Base-by-base conservation (phyloP, 768 basidiomycete genomes). In the Mycena pura region DNA sequence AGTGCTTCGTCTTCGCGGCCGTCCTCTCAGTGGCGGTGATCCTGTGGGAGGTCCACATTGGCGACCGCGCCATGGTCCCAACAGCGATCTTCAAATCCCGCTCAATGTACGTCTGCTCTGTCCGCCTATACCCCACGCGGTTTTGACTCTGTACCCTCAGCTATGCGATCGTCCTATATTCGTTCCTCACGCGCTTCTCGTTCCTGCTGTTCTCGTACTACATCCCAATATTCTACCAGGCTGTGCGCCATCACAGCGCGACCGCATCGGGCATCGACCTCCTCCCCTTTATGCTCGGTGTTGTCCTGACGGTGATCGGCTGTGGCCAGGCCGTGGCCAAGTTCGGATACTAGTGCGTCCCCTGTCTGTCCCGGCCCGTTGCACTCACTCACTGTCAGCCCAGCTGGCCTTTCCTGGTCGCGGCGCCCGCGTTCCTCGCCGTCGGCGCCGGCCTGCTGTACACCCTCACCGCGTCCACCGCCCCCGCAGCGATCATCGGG, bases 191-290 rank as follows among this genome's bases (percentile, higher is more conserved):
- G n/a, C 62, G 47, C 7, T 53, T 64, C 48, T 39, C 45, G 3
- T 21, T 67, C 25, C 49, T 65, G 25, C 24, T 55, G 10, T 66
- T 29, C 51, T 63, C 61, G n/a, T 66, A 51, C 48, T 64, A 68
- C 44, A 54, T 68, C 15, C 67, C 67, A 11, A 47, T 66, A n/a
- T 64, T 49, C 49, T 68, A 62, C 41, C 67, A 68, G 36, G 63
- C 59, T 3, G 62, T 57, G 0, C 31, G 48, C 22, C 19, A 40
- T 32, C 31, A 19, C 11, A 57, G 44, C 22, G 64, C 67, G n/a
- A 60, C 55, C 17, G 29, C 41, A 6, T 68, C 67, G 6, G 67
- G 67, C 17, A 40, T 58, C 15, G 25, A 63, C 32, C 36, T 62
- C 10, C 56, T 66, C 24, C 61, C 65, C 21, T 60, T 66, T 38